Evolutionary conservation across 371 early-diverging fungal genomes (phyloP), one percentile per base, ranked within the genome.

Genomic region (Thermomucor indicae-seudaticae): DNA sequence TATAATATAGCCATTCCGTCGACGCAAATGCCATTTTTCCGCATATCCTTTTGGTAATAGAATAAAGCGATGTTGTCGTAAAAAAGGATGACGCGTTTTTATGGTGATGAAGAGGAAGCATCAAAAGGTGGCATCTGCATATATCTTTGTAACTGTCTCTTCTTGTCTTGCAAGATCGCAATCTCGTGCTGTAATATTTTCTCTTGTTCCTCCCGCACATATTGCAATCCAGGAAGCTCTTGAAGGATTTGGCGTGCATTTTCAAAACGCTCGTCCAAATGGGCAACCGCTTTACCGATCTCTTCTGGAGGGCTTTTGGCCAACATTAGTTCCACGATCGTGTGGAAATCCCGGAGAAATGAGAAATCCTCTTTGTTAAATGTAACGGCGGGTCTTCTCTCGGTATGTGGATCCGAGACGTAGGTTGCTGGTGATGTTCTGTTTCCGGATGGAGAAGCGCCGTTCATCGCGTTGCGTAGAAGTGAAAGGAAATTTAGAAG

Each of bases 201-300:
- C 47, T 71, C 69, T 55, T 75, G 75, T n/a, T 71, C 69, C 40
- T 70, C 63, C 42, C 71, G 53, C 3, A 60, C 59, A 28, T 75
- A 66, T n/a, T 75, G 71, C n/a, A 75, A 50, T 6, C 75, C 75
- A 10, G 75, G 75, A 34, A 75, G 40, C 20, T 68, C 71, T 43
- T 71, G 58, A 8, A 75, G 47, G 2, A 71, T 60, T 44, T 54
- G 64, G 25, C 64, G 64, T 8, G 69, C 75, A 30, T 64, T 44
- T 25, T 64, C 62, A 44, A 75, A 57, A 25, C 64, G 60, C 45
- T 71, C 71, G 29, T 71, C 65, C 29, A 75, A 44, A 19, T 69
- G 66, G 5, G 67, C 62, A 16, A 75, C 71, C 7, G 75, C 66
- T 24, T 66, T 71, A 16, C 75, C 71, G 34, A 75, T 67, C 20